phyloP scores from a whole-genome alignment of 2,329 filamentous ascomycete genomes.

The Paecilomyces fulvus region DNA sequence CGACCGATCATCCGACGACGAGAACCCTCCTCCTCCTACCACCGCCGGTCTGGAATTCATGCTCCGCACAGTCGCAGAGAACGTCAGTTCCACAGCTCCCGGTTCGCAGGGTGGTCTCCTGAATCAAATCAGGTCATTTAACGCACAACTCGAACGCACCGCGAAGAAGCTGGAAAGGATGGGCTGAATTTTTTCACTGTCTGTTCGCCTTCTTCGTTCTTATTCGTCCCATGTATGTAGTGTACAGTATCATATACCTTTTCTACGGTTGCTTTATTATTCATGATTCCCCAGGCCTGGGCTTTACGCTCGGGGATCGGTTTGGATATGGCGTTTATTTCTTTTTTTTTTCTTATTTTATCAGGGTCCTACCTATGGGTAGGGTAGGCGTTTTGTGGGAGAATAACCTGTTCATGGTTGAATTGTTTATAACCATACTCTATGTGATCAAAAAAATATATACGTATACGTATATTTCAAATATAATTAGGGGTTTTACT shows the following conservation, averaged over 20 bases:
- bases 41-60: constrained; percentile 34
- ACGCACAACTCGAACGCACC: constrained; percentile 33
- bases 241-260: background rate
- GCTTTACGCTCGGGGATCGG: background rate
- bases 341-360: background rate
- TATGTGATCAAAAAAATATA: background rate
- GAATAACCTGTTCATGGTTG: background rate
- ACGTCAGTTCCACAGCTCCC: constrained; percentile 31
- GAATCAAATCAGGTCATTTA: constrained; percentile 33
- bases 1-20: background rate
- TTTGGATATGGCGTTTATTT: background rate
- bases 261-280: background rate
- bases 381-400: background rate
- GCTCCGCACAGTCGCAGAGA: constrained; percentile 32
- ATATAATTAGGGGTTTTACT: background rate
- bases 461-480: background rate
- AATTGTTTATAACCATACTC: background rate
- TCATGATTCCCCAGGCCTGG: background rate
- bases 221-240: too few species aligned
- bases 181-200: background rate
- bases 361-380: background rate
- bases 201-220: too few species aligned
- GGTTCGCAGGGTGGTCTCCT: constrained; percentile 33
- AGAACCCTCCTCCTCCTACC: constrained; percentile 7
- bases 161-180: constrained; percentile 8